A percentile compares a stretch with the other conserved stretches of the same genome.
These are phyloP conservation scores for Ophiostoma sp. DNA, from an alignment of 2,329 filamentous ascomycete species.

Conservation along the genomic window DNA sequence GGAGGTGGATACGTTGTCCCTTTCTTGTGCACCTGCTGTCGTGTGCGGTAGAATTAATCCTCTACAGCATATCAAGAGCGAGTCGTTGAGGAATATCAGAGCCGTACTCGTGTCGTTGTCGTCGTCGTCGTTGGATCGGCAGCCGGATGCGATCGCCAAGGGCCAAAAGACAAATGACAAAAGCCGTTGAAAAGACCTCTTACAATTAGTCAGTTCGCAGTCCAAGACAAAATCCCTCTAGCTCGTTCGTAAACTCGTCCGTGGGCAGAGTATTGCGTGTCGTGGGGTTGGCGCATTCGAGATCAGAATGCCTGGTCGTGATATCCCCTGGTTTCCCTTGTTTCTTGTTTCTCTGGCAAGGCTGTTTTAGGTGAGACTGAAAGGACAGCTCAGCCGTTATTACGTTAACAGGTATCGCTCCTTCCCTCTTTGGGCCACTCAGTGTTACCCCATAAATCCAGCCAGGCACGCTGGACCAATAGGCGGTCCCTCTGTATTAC, in stretches of 20 bases:
- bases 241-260: neutral
- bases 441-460: neutral
- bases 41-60: neutral
- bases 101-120: neutral
- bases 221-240: neutral
- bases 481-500: neutral
- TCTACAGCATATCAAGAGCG: neutral
- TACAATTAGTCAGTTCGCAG: neutral
- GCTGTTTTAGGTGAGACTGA: constrained; percentile 13
- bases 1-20: neutral
- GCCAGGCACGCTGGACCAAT: constrained; percentile 16
- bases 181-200: neutral
- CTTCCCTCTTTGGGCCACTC: constrained; percentile 8
- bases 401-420: neutral
- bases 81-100: neutral
- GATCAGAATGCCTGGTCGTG: neutral
- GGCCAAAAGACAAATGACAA: neutral
- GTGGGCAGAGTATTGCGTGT: neutral
- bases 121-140: neutral
- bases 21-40: neutral
- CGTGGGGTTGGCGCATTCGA: constrained; percentile 4
- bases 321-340: neutral
- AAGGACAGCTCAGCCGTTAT: constrained; percentile 26
- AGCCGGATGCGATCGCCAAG: neutral
- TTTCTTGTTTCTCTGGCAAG: neutral